Conservation (phyloP, 257 asterid genomes). For the Plantago ovata region DNA sequence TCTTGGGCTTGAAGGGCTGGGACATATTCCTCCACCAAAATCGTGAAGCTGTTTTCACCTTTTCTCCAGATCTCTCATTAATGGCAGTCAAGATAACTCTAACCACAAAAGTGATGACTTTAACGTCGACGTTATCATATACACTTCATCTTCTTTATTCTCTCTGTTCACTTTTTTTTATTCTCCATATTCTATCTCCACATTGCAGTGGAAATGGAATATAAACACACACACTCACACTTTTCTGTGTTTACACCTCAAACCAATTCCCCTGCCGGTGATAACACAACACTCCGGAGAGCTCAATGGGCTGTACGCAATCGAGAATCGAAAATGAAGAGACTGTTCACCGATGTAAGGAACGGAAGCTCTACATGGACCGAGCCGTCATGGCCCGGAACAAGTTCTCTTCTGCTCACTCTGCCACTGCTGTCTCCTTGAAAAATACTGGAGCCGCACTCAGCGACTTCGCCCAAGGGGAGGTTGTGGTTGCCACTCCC, state of each 20-base stretch:
- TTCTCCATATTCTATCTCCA: neutral
- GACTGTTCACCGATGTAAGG: conserved; percentile 81
- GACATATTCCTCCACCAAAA: too few relatives aligned
- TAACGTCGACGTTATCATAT: too few relatives aligned
- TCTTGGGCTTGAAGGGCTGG: too few relatives aligned
- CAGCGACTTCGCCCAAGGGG: conserved; percentile 87
- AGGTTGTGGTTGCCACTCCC: conserved; percentile 42
- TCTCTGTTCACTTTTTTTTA: neutral
- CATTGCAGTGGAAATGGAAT: too few relatives aligned
- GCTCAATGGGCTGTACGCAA: conserved; percentile 78
- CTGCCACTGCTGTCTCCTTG: conserved; percentile 72
- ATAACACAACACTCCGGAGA: neutral
- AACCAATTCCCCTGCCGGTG: too few relatives aligned
- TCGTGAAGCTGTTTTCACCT: too few relatives aligned
- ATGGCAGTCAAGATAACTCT: too few relatives aligned
- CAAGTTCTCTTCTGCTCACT: conserved; percentile 94
- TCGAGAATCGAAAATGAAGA: conserved; percentile 95
- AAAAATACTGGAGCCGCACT: conserved; percentile 95
- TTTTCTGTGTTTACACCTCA: too few relatives aligned
- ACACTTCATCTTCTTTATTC: neutral
- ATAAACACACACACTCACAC: too few relatives aligned
- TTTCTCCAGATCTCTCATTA: too few relatives aligned
- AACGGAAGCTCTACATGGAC: conserved; percentile 76
- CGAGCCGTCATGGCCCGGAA: conserved; percentile 76
- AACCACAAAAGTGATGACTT: too few relatives aligned